Percentiles rank a stretch among this genome's conserved stretches.
Conservation (phyloP, 2,329 filamentous ascomycete species). For the Exophiala sideris region DNA sequence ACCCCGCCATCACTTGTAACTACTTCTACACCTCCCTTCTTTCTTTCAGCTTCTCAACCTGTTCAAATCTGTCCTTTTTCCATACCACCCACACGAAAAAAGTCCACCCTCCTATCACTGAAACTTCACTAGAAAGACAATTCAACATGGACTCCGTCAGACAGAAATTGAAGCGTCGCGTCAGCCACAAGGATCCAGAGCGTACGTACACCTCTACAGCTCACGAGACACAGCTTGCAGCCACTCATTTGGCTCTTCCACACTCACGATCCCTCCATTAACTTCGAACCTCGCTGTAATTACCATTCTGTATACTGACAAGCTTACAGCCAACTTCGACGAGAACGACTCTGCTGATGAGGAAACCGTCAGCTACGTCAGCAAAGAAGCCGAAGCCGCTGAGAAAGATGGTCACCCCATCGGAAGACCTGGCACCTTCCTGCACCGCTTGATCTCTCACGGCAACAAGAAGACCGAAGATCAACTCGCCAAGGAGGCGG, state of each 20-base stretch:
- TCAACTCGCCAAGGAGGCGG: constrained; percentile 20
- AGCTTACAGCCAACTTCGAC: constrained; percentile 22
- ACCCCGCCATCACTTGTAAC: not conserved
- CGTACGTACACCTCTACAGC: constrained; percentile 12
- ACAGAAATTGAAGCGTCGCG: constrained; percentile 26
- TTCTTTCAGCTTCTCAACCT: not conserved
- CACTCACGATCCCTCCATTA: not conserved
- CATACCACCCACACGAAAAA: not conserved
- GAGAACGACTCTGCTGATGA: constrained; percentile 27
- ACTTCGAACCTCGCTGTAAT: not conserved
- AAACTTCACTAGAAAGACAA: not conserved
- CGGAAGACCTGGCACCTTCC: constrained; percentile 25
- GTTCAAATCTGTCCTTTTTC: not conserved
- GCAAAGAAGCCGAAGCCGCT: constrained; percentile 25
- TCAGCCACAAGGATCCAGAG: constrained; percentile 28
- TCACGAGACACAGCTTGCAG: no score
- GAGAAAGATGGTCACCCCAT: constrained; percentile 23
- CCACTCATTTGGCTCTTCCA: not conserved
- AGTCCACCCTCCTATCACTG: not conserved
- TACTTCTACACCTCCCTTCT: not conserved
- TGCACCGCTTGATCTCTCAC: constrained; percentile 28
- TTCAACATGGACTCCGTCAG: constrained; percentile 22
- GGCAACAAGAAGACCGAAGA: constrained; percentile 29
- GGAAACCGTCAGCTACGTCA: constrained; percentile 24
- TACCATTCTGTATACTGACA: not conserved